Base-by-base conservation (phyloP, 208 protist genomes). In the Wallacemonas sp. region DNA sequence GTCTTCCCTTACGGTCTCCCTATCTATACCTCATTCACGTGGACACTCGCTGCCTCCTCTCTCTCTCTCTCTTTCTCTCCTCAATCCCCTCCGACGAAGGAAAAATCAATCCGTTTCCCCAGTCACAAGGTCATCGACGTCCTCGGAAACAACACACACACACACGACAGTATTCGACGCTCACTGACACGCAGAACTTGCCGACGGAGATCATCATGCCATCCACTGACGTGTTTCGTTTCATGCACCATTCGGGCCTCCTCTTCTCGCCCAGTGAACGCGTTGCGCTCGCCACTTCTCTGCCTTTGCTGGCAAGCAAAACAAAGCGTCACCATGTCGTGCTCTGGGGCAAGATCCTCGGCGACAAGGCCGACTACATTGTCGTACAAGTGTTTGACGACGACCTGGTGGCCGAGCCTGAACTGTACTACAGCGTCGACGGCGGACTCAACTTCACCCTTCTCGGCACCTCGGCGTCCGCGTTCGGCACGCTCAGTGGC, bases 281-380 rank as follows among this genome's bases (percentile, higher is more conserved):
- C 5, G 82, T 90, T 21, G 75, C 88, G 24, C 79, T 95, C 0
- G 71, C 73, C 6, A 91, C 84, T 22, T 83, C 89, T 1, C 66
- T 95, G 4, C 89, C 89, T 19, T 58, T 93, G 10, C 66, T 95
- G 1, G 73, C 81, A 26, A 66, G 71, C 37, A 80, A 79, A 26
- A 79, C 78, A 19, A 93, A 93, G 74, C 74, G 76, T 38, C 76
- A 73, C 21, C 67, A 82, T n/a, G 59, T 91, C 29, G 58, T 81
- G 30, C 46, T 95, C 22, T 95, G 89, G 86, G 89, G 89, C 2
- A 95, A 95, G 46, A 73, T 95, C 21, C 89, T 88, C 38, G 89
- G 85, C 9, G 83, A 74, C 68, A 92, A 93, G 60, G 81, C 78
- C 17, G 86, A 95, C 70, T 95, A 93, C 69, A 89, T 81, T 34